Evolutionary conservation across 2,329 filamentous ascomycete species (phyloP), one percentile per base, ranked within the genome.

Genomic region (Aschersonia sp.): DNA sequence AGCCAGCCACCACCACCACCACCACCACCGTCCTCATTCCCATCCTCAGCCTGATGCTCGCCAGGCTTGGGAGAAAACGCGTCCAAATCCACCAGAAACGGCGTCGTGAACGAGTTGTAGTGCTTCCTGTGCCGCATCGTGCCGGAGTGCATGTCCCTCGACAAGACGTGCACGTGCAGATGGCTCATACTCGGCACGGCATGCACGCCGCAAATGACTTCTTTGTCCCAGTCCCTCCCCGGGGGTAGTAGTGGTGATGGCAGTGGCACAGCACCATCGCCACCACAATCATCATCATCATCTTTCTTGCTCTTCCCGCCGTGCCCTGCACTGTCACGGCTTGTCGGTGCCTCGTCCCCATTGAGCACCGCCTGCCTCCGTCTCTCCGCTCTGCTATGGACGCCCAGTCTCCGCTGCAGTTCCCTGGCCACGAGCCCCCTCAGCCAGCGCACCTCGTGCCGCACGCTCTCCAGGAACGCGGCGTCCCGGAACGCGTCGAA

Each of bases 181-280:
- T 97, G 87, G 53, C 78, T 82, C 92, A 98, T 97, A 48, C 83
- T 89, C 4, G 92, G 92, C 55, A 83, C 79, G 4, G 87, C 84
- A 66, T 98, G 92, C 6, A 95, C 76, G 11, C 92, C 92, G 22
- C 81, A 75, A 45, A 78, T 75, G 45, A 97, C 73, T 30, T 92
- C 87, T 10, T 69, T 67, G 41, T 69, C 65, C 86, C 88, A 97
- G 65, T 96, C 81, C 30, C 90, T 74, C 0, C 88, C 89, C 0
- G 59, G 52, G 0, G 88, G 88, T 7, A 89, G 66, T 22, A 22
- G 22, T 22, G 22, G 22, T 22, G 22, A 4, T 22, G 22, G 22
- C 4, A 22, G 22, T 2, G 22, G 22, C 22, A 22, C 22, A 2
- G 22, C 22, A 22, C 22, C 22, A 4, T 42, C 70, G 4, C 22